These are phyloP conservation scores for Lactifluus volemus DNA, from an alignment of 768 basidiomycete species.

Conservation along the genomic window DNA sequence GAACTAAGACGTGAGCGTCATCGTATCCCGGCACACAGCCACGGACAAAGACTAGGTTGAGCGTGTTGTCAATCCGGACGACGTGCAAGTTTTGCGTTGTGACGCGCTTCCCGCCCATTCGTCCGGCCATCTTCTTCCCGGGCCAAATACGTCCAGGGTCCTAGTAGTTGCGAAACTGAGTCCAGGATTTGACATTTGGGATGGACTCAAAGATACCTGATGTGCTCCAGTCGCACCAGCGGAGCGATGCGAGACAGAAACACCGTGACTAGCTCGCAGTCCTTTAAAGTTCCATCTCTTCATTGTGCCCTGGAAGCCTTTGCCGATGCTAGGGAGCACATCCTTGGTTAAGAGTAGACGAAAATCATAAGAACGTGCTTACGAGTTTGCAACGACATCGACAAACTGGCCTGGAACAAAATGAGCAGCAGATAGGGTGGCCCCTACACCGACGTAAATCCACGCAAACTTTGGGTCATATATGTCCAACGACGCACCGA, in stretches of 20 bases:
- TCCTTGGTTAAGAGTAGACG: background rate
- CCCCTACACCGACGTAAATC: conserved; percentile 42
- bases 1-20: conserved; percentile 75
- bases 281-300: conserved; percentile 94
- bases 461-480: background rate
- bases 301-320: conserved; percentile 96
- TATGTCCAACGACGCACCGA: conserved; percentile 48
- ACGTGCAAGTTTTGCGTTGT: conserved; percentile 88
- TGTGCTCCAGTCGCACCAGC: conserved; percentile 92
- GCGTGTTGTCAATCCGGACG: conserved; percentile 73
- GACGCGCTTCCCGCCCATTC: conserved; percentile 73
- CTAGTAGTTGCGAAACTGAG: conserved; percentile 33
- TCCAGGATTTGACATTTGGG: background rate
- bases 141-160: conserved; percentile 95
- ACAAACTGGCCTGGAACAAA: conserved; percentile 97
- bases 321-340: conserved; percentile 62
- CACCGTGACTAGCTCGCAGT: conserved; percentile 89
- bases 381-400: conserved; percentile 89
- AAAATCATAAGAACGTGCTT: conserved; percentile 27
- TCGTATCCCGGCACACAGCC: conserved; percentile 90
- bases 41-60: conserved; percentile 85
- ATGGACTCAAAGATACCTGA: conserved; percentile 48
- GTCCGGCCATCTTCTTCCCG: conserved; percentile 97
- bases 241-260: conserved; percentile 88
- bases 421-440: conserved; percentile 82